Conservation (phyloP, 306 rosid species). For the Quercus aquifolioides region DNA sequence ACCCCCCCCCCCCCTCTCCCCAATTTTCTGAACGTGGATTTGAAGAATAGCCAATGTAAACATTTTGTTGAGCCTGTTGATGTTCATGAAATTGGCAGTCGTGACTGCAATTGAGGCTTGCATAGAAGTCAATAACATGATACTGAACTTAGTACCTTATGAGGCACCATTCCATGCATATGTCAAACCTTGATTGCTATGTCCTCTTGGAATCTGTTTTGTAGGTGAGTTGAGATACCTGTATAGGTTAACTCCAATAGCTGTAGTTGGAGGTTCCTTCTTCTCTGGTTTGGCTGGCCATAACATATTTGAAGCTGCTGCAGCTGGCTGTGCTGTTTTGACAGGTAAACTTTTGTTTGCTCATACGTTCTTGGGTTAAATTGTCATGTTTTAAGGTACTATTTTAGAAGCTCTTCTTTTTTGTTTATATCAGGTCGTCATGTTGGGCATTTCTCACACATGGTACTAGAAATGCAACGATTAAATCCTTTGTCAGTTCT, state of each 20-base stretch:
- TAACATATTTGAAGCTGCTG: constrained; percentile 92
- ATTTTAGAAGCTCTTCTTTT: constrained; percentile 12
- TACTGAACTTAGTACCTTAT: background rate
- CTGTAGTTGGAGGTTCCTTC: constrained; percentile 93
- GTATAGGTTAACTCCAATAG: constrained; percentile 68
- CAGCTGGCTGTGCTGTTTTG: constrained; percentile 90
- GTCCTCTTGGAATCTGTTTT: constrained; percentile 23
- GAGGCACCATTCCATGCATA: background rate
- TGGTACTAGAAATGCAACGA: constrained; percentile 77
- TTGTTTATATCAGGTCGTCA: constrained; percentile 51
- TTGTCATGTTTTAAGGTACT: constrained; percentile 11
- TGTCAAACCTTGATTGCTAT: background rate
- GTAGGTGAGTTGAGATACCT: constrained; percentile 76
- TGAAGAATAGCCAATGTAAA: background rate
- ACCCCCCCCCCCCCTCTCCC: no score
- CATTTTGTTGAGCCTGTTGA: background rate
- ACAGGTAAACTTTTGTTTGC: constrained; percentile 46
- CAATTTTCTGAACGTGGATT: background rate
- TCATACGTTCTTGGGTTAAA: background rate
- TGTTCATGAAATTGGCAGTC: background rate
- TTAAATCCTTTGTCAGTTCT: constrained; percentile 63
- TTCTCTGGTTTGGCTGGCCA: constrained; percentile 76
- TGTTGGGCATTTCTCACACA: constrained; percentile 80
- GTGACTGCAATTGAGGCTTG: background rate
- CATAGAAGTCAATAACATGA: background rate